Evolutionary conservation across 139 green algal genomes (phyloP).

Genomic region (Asterochloris erici): DNA sequence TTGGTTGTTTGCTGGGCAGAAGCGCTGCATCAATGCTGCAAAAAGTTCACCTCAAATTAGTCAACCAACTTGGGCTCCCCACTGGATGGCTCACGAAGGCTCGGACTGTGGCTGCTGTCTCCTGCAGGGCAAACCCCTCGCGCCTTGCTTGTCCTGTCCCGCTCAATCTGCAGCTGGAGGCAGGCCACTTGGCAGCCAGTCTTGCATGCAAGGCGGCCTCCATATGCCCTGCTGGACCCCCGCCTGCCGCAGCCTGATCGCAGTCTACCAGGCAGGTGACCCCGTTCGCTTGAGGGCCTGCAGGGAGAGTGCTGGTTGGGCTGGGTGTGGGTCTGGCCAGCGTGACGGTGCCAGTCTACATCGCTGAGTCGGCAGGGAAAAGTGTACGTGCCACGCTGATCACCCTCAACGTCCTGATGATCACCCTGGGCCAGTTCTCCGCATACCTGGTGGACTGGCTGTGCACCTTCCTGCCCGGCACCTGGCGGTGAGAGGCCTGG

Average conservation of each 20-base stretch:
- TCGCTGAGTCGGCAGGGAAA: slow-evolving; percentile 45
- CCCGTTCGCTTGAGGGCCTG: neutral
- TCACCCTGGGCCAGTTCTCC: slow-evolving; percentile 63
- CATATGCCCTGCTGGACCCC: neutral
- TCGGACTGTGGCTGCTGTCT: neutral
- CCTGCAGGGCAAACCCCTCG: neutral
- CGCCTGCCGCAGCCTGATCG: neutral
- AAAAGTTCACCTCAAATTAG: no score
- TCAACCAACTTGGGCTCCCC: no score
- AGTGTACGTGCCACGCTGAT: slow-evolving; percentile 44
- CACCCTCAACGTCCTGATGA: slow-evolving; percentile 61
- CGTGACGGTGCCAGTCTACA: slow-evolving; percentile 61
- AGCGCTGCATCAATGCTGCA: no score
- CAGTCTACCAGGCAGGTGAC: neutral
- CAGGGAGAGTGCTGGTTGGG: slow-evolving; percentile 51
- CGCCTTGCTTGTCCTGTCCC: neutral
- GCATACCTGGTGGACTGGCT: slow-evolving; percentile 62
- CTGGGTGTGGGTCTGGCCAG: slow-evolving; percentile 57
- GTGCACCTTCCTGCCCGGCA: slow-evolving; percentile 54
- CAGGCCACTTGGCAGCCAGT: neutral
- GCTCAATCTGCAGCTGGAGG: neutral
- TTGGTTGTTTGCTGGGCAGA: no score
- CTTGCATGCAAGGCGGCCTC: neutral
- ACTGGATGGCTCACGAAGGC: no score
- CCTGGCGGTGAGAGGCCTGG: slow-evolving; percentile 40